Evolutionary conservation across 2,329 filamentous ascomycete genomes (phyloP), one percentile per base, ranked within the genome.

Genomic region (Emmonsiellopsis sp.): DNA sequence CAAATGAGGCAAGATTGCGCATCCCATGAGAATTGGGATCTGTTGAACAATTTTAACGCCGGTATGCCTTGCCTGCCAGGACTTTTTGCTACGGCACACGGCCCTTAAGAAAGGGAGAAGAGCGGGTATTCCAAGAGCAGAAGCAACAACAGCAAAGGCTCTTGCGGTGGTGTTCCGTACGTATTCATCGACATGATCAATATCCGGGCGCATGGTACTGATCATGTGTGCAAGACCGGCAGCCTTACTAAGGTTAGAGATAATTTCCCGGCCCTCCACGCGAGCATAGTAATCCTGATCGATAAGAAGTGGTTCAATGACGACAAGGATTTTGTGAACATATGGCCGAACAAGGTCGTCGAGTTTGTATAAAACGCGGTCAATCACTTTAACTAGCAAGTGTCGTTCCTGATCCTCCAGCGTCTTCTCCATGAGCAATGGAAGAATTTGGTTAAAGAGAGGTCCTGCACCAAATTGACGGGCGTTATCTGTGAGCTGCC

Each of bases 21-120:
- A 98, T 32, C 93, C 93, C 93, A 98, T 98, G 5, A 98, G 76
- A 61, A 98, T 98, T 21, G 93, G 92, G 63, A 98, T 97, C 68
- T 98, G 93, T 69, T 98, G 93, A 13, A 98, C 88, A 66, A 98
- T 98, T 77, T 98, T 98, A 60, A 98, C 93, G 74, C 93, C 93
- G 2, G 93, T 98, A 69, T 98, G 93, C 57, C 93, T 81, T 51
- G 93, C 93, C 68, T 97, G 91, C 93, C 93, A 98, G 53, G 93
- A 97, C 73, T 98, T 98, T 74, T 97, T 97, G 74, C 90, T 95
- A 68, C 90, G 85, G 68, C 93, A 98, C 14, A 98, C 93, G 56
- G 94, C 93, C 63, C 91, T 84, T 42, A 98, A 77, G 78, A 98
- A 98, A 2, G 93, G 93, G 31, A 98, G 81, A 46, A 98, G 82